phyloP scores from a whole-genome alignment of 1,284 basidiomycete genomes.

The Inonotus obliquus region DNA sequence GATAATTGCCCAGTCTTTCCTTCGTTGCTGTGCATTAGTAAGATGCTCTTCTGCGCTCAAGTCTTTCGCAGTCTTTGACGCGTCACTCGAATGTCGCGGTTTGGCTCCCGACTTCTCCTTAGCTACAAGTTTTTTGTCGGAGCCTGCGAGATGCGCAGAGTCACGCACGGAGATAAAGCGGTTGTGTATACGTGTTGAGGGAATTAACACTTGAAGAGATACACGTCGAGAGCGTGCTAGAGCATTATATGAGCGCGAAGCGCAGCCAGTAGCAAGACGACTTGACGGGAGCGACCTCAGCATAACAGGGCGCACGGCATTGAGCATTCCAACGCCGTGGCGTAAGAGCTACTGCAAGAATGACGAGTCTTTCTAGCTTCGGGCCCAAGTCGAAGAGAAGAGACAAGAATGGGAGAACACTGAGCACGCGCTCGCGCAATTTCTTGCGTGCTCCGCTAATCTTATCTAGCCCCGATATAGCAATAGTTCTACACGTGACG shows the following conservation, averaged over 20 bases:
- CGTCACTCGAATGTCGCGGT: background rate
- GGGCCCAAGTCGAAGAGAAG: no score
- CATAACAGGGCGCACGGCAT: background rate
- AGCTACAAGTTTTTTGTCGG: background rate
- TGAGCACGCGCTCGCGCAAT: background rate
- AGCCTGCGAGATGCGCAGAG: background rate
- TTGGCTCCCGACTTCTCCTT: background rate
- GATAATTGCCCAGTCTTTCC: constrained; percentile 65
- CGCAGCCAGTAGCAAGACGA: background rate
- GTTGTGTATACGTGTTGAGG: background rate
- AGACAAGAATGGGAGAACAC: background rate
- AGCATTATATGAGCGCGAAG: background rate
- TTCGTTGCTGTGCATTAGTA: constrained; percentile 47
- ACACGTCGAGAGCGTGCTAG: background rate
- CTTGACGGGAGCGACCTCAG: background rate
- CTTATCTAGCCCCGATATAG: background rate
- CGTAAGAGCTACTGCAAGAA: background rate
- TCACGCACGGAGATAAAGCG: background rate
- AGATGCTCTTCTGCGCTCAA: constrained; percentile 17
- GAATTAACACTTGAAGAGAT: background rate
- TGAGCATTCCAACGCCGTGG: constrained; percentile 1
- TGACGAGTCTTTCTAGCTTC: background rate
- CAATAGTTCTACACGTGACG: background rate
- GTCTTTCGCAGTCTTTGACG: constrained; percentile 11
- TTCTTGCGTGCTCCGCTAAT: background rate